Conservation (phyloP, 208 protist genomes). For the Histomonas meleagridis region DNA sequence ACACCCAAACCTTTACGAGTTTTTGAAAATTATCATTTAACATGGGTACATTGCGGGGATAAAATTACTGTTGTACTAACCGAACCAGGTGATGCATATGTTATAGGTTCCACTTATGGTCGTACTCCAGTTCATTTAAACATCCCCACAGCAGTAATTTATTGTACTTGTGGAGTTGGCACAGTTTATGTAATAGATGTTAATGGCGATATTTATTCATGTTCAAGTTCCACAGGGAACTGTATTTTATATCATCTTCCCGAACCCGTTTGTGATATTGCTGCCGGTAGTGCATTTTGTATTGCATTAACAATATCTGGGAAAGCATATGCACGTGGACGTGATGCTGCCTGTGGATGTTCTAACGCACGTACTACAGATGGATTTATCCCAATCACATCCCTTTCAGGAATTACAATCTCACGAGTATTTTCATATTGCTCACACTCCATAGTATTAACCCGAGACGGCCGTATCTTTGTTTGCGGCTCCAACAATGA, state of each 20-base stretch:
- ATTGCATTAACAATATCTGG: background rate
- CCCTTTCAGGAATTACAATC: background rate
- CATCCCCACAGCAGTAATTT: background rate
- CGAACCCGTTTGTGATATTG: slow-evolving; percentile 32
- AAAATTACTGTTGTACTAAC: slow-evolving; percentile 23
- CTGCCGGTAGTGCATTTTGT: background rate
- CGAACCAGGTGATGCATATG: background rate
- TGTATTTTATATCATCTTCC: background rate
- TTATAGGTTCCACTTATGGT: background rate
- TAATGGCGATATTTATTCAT: slow-evolving; percentile 18
- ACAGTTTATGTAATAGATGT: background rate
- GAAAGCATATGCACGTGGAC: background rate
- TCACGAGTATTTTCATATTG: background rate
- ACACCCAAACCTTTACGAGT: background rate
- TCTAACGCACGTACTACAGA: background rate
- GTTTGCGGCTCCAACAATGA: background rate
- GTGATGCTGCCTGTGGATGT: slow-evolving; percentile 3
- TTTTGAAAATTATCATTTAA: background rate
- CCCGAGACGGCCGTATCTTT: background rate
- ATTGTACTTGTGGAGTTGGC: background rate
- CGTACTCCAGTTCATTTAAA: background rate
- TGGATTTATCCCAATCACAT: background rate
- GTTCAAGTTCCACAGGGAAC: background rate
- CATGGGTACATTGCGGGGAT: slow-evolving; percentile 30
- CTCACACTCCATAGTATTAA: background rate